phyloP scores from a whole-genome alignment of 1,139 yeast genomes.

The Yamadazyma taylorii region DNA sequence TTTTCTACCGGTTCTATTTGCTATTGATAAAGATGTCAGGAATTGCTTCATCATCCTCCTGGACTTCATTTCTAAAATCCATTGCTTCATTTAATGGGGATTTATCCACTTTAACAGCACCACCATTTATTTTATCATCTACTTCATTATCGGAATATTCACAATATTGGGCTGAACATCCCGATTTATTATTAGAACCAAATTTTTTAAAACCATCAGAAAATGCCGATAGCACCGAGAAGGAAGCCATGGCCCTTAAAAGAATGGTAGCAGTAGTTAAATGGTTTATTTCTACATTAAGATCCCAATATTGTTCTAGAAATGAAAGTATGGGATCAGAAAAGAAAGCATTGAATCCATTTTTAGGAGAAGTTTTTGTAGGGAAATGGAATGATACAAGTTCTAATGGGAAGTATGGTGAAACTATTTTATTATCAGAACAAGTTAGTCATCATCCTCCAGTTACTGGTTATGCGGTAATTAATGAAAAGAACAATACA shows the following conservation, averaged over 20 bases:
- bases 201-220: slow-evolving; percentile 42
- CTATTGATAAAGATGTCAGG: slow-evolving; percentile 17
- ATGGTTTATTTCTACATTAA: slow-evolving; percentile 89
- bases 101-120: slow-evolving; percentile 90
- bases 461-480: slow-evolving; percentile 80
- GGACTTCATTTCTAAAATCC: slow-evolving; percentile 89
- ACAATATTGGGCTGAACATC: slow-evolving; percentile 91
- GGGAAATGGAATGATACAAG: slow-evolving; percentile 74
- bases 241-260: slow-evolving; percentile 50
- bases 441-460: slow-evolving; percentile 98
- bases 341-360: slow-evolving; percentile 94
- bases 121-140: slow-evolving; percentile 95
- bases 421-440: slow-evolving; percentile 75
- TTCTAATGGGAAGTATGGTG: slow-evolving; percentile 51
- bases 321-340: slow-evolving; percentile 89
- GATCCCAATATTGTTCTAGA: slow-evolving; percentile 92
- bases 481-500: slow-evolving; percentile 68
- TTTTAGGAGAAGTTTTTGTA: slow-evolving; percentile 87
- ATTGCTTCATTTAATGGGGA: slow-evolving; percentile 95
- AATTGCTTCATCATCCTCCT: slow-evolving; percentile 47
- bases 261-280: slow-evolving; percentile 79
- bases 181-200: slow-evolving; percentile 78
- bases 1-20: too few species aligned
- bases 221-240: slow-evolving; percentile 37
- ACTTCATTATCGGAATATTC: slow-evolving; percentile 88